Evolutionary conservation across 768 basidiomycete genomes (phyloP).

Genomic region (Clathrus columnatus): DNA sequence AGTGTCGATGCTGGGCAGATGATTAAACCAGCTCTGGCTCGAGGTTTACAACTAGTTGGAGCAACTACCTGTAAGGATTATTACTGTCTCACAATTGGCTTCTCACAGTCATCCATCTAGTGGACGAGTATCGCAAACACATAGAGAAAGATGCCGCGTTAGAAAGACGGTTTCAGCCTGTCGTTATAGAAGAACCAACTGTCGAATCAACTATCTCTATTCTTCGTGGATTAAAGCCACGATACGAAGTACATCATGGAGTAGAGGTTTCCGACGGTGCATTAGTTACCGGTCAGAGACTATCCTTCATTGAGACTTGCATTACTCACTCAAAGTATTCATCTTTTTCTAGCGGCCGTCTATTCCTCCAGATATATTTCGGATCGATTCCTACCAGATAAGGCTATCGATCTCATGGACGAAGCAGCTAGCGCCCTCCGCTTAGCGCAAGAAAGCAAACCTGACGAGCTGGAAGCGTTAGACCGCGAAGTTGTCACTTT

Average conservation of each 20-base stretch:
- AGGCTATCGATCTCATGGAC: slow-evolving; percentile 87
- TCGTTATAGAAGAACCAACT: slow-evolving; percentile 81
- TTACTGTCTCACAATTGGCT: neutral
- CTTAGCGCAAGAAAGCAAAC: slow-evolving; percentile 83
- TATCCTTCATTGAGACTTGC: neutral
- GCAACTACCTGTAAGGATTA: slow-evolving; percentile 71
- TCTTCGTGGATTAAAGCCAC: slow-evolving; percentile 72
- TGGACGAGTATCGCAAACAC: slow-evolving; percentile 85
- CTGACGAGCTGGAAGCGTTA: slow-evolving; percentile 72
- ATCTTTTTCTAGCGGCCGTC: slow-evolving; percentile 51
- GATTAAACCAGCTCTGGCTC: slow-evolving; percentile 86
- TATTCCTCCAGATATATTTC: slow-evolving; percentile 81
- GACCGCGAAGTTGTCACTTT: slow-evolving; percentile 79
- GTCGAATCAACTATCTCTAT: slow-evolving; percentile 82
- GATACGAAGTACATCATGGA: slow-evolving; percentile 89
- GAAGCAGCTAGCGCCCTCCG: slow-evolving; percentile 85
- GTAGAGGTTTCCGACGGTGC: slow-evolving; percentile 87
- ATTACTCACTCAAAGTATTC: neutral
- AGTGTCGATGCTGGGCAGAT: slow-evolving; percentile 89
- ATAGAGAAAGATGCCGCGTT: slow-evolving; percentile 90
- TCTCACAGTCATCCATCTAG: slow-evolving; percentile 23
- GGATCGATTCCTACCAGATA: slow-evolving; percentile 83
- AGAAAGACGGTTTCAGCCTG: slow-evolving; percentile 85
- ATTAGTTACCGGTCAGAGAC: slow-evolving; percentile 70
- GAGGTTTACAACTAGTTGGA: slow-evolving; percentile 82